A percentile compares a stretch with the other conserved stretches of the same genome.
Conservation (phyloP, 345 rosid genomes). For the Heritiera fomes region DNA sequence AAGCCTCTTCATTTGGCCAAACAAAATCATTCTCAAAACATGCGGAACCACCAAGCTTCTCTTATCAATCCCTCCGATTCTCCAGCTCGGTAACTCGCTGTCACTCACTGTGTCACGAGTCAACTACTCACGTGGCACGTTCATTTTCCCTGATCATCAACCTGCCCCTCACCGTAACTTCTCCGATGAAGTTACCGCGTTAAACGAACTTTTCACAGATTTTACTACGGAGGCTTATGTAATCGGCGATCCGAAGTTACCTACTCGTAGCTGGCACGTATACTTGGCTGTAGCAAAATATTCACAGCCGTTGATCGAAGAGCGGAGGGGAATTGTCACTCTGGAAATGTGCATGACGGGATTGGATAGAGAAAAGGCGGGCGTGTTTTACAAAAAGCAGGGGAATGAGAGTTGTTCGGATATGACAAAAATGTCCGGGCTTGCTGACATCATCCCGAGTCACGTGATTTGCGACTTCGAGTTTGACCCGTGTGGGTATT, state of each 20-base stretch:
- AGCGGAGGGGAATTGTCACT: conserved; percentile 29
- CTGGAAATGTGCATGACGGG: conserved; percentile 86
- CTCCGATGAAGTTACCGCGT: conserved; percentile 54
- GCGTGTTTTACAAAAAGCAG: conserved; percentile 50
- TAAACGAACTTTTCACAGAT: conserved; percentile 52
- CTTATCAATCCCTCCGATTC: conserved; percentile 51
- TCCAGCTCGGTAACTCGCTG: conserved; percentile 44
- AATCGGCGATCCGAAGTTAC: conserved; percentile 41
- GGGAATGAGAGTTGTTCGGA: conserved; percentile 25
- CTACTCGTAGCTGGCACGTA: conserved; percentile 61
- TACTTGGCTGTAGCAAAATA: conserved; percentile 45
- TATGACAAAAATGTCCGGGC: conserved; percentile 68
- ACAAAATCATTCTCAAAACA: conserved; percentile 67
- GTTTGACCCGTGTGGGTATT: conserved; percentile 83
- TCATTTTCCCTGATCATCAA: conserved; percentile 71
- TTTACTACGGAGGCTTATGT: conserved; percentile 44
- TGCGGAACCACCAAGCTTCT: conserved; percentile 84
- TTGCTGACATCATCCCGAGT: conserved; percentile 56
- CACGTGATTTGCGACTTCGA: conserved; percentile 67
- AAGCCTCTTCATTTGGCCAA: conserved; percentile 64
- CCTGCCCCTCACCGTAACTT: conserved; percentile 78
- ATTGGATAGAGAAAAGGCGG: conserved; percentile 55
- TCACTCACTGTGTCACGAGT: conserved; percentile 46
- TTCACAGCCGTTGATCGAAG: conserved; percentile 7
- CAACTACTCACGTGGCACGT: conserved; percentile 76